Percentiles rank a stretch among this genome's conserved stretches.
These are phyloP conservation scores for Exsudoporus floridanus DNA, from an alignment of 1,284 basidiomycete species.

Conservation along the genomic window DNA sequence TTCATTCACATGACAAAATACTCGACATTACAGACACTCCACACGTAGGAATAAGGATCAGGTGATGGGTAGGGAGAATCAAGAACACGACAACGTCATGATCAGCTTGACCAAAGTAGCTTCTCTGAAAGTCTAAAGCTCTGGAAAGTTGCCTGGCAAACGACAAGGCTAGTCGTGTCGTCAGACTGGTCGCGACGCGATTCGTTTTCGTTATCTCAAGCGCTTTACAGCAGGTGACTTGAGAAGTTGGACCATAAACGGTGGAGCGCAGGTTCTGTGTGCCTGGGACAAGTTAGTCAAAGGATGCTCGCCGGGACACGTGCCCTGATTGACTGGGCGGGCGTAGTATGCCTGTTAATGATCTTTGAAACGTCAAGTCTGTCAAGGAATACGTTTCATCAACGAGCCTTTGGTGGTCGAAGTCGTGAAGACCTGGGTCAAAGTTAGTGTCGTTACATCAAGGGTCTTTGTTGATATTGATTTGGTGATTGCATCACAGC, in stretches of 20 bases:
- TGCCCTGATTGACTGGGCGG: background rate
- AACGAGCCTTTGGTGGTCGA: background rate
- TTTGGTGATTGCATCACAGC: too few species aligned
- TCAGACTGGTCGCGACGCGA: background rate
- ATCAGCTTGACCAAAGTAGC: background rate
- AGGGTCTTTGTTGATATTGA: too few species aligned
- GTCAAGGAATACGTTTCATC: background rate
- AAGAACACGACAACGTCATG: background rate
- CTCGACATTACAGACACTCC: background rate
- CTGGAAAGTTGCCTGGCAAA: background rate
- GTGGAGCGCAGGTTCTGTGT: background rate
- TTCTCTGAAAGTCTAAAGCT: background rate
- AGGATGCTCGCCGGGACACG: background rate
- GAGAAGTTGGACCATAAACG: background rate
- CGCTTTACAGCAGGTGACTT: background rate
- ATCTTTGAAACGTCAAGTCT: background rate
- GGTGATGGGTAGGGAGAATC: background rate
- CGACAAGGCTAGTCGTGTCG: background rate
- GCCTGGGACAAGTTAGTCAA: background rate
- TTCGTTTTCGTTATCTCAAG: background rate
- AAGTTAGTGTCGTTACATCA: too few species aligned
- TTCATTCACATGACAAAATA: background rate
- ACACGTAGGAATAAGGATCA: background rate
- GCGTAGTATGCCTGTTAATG: background rate
- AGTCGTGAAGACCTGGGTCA: too few species aligned